Evolutionary conservation across 169 alveolate genomes (phyloP).

Genomic region (Theileria annulata): DNA sequence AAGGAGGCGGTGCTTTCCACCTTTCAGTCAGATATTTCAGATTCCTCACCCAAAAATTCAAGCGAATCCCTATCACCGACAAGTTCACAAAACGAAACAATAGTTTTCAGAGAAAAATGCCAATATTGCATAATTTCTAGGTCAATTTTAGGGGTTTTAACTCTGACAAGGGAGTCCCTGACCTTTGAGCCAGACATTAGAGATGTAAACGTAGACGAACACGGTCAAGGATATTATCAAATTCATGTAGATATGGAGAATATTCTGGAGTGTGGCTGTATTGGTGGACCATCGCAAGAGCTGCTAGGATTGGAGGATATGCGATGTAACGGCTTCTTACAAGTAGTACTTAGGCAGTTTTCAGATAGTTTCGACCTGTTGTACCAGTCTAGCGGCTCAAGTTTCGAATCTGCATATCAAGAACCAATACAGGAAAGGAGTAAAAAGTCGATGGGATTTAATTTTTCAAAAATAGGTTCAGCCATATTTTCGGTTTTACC

Average conservation of each 20-base stretch:
- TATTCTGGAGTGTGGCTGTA: constrained; percentile 74
- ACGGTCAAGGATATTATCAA: constrained; percentile 74
- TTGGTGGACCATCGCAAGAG: constrained; percentile 67
- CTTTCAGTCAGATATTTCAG: constrained; percentile 12
- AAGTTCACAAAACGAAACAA: constrained; percentile 42
- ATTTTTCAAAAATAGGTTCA: constrained; percentile 8
- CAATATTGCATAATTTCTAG: constrained; percentile 71
- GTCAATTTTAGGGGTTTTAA: constrained; percentile 70
- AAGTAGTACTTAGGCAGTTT: constrained; percentile 31
- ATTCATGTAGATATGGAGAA: constrained; percentile 70
- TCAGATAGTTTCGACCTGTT: background rate
- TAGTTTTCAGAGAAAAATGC: constrained; percentile 73
- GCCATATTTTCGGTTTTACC: constrained; percentile 2
- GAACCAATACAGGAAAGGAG: constrained; percentile 6
- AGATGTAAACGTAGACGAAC: constrained; percentile 71
- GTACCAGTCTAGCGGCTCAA: background rate
- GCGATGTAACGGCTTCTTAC: constrained; percentile 67
- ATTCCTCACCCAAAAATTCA: constrained; percentile 19
- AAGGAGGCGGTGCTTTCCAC: constrained; percentile 36
- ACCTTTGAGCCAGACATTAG: constrained; percentile 79
- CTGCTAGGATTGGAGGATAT: constrained; percentile 47
- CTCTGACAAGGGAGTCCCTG: constrained; percentile 74
- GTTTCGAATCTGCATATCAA: background rate
- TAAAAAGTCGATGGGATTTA: background rate
- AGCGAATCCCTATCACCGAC: background rate